These are phyloP conservation scores for Debaryomycetaceae sp. DNA, from an alignment of 1,139 yeast species.

Conservation along the genomic window DNA sequence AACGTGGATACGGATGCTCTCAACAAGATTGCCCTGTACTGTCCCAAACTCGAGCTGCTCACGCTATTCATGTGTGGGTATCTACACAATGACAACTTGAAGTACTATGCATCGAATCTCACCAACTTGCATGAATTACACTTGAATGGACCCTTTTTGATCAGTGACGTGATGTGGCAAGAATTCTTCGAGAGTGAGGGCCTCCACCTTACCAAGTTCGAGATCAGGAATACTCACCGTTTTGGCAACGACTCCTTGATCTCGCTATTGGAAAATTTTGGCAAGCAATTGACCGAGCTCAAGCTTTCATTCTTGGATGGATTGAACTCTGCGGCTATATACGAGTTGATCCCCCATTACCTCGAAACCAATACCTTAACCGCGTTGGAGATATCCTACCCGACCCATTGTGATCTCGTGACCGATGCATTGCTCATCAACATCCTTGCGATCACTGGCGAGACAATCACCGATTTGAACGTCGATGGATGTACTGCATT, in stretches of 20 bases:
- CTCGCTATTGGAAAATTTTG: constrained; percentile 60
- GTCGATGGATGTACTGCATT: constrained; percentile 71
- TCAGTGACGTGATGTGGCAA: constrained; percentile 74
- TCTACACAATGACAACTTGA: constrained; percentile 69
- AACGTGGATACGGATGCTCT: constrained; percentile 64
- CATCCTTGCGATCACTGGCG: constrained; percentile 59
- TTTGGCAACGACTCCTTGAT: constrained; percentile 65
- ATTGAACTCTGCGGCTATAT: constrained; percentile 51
- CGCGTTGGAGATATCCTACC: constrained; percentile 65
- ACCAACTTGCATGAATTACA: constrained; percentile 47
- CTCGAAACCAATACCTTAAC: constrained; percentile 43
- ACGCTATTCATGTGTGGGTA: constrained; percentile 92
- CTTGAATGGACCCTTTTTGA: constrained; percentile 84
- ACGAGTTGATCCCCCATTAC: constrained; percentile 62
- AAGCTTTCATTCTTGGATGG: constrained; percentile 70
- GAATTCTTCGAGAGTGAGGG: constrained; percentile 49
- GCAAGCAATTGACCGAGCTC: constrained; percentile 43
- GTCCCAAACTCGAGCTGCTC: constrained; percentile 66
- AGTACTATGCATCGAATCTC: constrained; percentile 58
- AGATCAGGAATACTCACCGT: constrained; percentile 78
- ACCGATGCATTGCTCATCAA: constrained; percentile 70
- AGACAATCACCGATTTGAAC: constrained; percentile 50
- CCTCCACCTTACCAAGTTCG: constrained; percentile 36
- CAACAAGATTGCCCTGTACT: constrained; percentile 67
- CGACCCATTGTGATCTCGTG: constrained; percentile 59